phyloP scores from a whole-genome alignment of 352 stramenopile genomes.

The Phytophthora kernoviae region DNA sequence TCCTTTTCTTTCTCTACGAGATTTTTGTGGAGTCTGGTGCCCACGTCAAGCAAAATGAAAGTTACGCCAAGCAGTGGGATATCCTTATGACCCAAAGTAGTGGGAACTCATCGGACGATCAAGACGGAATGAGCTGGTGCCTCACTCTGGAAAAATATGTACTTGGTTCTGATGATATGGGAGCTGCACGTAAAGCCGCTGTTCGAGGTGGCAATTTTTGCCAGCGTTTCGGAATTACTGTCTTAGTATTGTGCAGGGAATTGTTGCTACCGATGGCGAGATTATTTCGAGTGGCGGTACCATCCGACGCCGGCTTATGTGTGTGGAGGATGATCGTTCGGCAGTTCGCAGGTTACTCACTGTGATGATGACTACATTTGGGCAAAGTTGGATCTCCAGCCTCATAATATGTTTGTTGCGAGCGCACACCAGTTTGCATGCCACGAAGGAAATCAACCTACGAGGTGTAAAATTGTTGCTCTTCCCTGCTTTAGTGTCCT shows the following conservation, averaged over 20 bases:
- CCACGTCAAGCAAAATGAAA: constrained; percentile 1
- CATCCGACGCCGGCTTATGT: constrained; percentile 21
- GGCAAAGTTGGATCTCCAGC: constrained; percentile 23
- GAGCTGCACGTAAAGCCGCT: not conserved
- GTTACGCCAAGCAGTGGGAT: constrained; percentile 31
- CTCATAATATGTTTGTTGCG: constrained; percentile 31
- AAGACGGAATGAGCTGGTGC: constrained; percentile 36
- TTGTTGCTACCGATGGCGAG: constrained; percentile 37
- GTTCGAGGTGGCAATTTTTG: constrained; percentile 22
- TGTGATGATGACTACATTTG: constrained; percentile 31
- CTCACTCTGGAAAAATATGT: constrained; percentile 33
- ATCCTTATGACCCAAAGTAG: constrained; percentile 15
- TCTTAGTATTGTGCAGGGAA: constrained; percentile 14
- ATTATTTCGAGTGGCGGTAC: constrained; percentile 40
- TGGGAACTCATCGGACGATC: not conserved
- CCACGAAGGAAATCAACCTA: not conserved
- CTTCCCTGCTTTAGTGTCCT: constrained; percentile 42
- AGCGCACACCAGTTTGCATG: constrained; percentile 17
- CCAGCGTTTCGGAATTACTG: constrained; percentile 35
- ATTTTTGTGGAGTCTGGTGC: constrained; percentile 15
- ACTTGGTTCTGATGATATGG: constrained; percentile 3
- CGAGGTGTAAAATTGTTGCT: constrained; percentile 38
- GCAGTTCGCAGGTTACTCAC: constrained; percentile 24
- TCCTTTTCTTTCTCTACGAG: constrained; percentile 33
- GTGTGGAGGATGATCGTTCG: constrained; percentile 20